These are phyloP conservation scores for Huntiella omanensis DNA, from an alignment of 2,329 filamentous ascomycete species.

Conservation along the genomic window DNA sequence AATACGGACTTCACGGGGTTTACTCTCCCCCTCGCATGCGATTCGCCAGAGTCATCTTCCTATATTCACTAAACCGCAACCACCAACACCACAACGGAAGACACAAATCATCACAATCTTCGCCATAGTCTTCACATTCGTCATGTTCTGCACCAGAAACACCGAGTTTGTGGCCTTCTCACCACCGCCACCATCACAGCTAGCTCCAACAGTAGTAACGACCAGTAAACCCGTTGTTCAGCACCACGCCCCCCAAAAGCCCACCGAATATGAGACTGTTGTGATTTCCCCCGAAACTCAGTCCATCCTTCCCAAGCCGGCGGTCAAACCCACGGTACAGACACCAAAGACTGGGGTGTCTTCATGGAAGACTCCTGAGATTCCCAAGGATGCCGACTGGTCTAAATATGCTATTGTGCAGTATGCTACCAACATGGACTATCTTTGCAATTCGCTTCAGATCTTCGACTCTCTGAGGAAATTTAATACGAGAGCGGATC, in stretches of 20 bases:
- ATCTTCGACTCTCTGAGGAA: slow-evolving; percentile 26
- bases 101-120: too few relatives aligned
- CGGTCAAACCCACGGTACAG: background rate
- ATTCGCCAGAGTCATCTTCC: too few relatives aligned
- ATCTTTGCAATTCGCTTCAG: slow-evolving; percentile 33
- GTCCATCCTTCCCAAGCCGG: background rate
- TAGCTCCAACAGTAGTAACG: background rate
- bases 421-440: slow-evolving; percentile 28
- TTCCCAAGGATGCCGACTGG: slow-evolving; percentile 20
- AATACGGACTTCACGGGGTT: too few relatives aligned
- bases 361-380: slow-evolving; percentile 1
- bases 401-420: slow-evolving; percentile 28
- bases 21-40: too few relatives aligned
- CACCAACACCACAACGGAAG: too few relatives aligned
- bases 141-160: background rate
- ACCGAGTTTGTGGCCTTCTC: slow-evolving; percentile 1
- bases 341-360: background rate
- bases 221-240: background rate
- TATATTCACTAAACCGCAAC: too few relatives aligned
- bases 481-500: slow-evolving; percentile 24
- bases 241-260: background rate
- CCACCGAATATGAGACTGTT: background rate
- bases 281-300: slow-evolving; percentile 1
- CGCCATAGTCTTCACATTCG: background rate
- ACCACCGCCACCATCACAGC: background rate